Evolutionary conservation across 768 basidiomycete genomes (phyloP).

Genomic region (Collybia mongolica): DNA sequence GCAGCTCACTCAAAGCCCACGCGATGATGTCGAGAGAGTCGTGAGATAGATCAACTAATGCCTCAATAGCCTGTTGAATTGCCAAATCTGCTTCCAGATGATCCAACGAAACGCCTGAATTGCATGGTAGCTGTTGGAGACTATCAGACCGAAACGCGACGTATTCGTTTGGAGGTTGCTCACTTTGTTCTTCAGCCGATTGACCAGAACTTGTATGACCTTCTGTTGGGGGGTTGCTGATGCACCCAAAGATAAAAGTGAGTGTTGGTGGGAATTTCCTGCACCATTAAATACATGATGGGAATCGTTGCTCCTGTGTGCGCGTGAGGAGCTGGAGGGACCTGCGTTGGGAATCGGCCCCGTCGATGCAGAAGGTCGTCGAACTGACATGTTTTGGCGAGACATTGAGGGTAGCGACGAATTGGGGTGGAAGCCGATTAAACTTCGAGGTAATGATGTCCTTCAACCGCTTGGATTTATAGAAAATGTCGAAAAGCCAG

Average conservation of each 20-base stretch:
- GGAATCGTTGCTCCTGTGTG: conserved; percentile 66
- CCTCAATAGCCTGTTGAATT: conserved; percentile 72
- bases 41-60: conserved; percentile 75
- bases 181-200: conserved; percentile 80
- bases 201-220: conserved; percentile 78
- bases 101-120: conserved; percentile 75
- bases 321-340: conserved; percentile 39
- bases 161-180: background rate
- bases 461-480: conserved; percentile 6
- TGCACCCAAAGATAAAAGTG: conserved; percentile 30
- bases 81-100: conserved; percentile 75
- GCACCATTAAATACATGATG: conserved; percentile 35
- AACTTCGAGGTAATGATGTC: background rate
- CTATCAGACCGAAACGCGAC: background rate
- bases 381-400: conserved; percentile 40
- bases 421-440: too few species aligned
- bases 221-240: conserved; percentile 72
- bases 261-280: conserved; percentile 25
- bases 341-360: conserved; percentile 28
- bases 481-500: conserved; percentile 13
- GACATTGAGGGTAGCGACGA: conserved; percentile 11
- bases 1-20: conserved; percentile 70
- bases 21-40: conserved; percentile 82
- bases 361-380: conserved; percentile 62
- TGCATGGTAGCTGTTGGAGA: conserved; percentile 68